Evolutionary conservation across 805 yeast genomes (phyloP).

Genomic region (Myxozyma udenii): DNA sequence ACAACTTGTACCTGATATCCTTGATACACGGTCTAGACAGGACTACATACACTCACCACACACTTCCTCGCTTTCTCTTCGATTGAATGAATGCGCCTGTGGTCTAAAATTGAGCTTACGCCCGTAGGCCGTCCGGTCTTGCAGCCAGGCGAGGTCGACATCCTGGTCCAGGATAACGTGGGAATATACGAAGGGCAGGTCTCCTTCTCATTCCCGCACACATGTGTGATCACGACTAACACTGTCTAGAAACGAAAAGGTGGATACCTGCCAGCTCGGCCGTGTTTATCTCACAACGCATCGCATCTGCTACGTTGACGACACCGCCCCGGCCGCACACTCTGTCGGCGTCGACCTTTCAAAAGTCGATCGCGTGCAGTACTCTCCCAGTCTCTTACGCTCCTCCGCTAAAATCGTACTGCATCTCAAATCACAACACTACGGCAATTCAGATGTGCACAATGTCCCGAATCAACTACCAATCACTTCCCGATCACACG

Average conservation of each 20-base stretch:
- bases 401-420: constrained; percentile 75
- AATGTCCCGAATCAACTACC: not conserved
- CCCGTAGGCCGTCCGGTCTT: constrained; percentile 38
- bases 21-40: too few relatives aligned
- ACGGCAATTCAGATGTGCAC: not conserved
- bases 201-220: not conserved
- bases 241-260: constrained; percentile 52
- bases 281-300: constrained; percentile 71
- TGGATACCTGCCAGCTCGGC: constrained; percentile 65
- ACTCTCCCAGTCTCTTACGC: constrained; percentile 55
- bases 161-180: constrained; percentile 52
- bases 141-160: constrained; percentile 47
- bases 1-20: too few relatives aligned
- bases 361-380: constrained; percentile 38
- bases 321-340: constrained; percentile 39
- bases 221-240: not conserved
- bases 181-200: constrained; percentile 69
- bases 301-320: constrained; percentile 71
- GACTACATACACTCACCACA: too few relatives aligned
- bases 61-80: too few relatives aligned
- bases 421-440: constrained; percentile 1
- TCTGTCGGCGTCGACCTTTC: constrained; percentile 51
- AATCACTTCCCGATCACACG: constrained; percentile 2
- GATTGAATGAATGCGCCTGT: constrained; percentile 24
- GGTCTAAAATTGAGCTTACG: constrained; percentile 37